Evolutionary conservation across 2,329 filamentous ascomycete species (phyloP), one percentile per base, ranked within the genome.

Genomic region (Calonectria hongkongensis): DNA sequence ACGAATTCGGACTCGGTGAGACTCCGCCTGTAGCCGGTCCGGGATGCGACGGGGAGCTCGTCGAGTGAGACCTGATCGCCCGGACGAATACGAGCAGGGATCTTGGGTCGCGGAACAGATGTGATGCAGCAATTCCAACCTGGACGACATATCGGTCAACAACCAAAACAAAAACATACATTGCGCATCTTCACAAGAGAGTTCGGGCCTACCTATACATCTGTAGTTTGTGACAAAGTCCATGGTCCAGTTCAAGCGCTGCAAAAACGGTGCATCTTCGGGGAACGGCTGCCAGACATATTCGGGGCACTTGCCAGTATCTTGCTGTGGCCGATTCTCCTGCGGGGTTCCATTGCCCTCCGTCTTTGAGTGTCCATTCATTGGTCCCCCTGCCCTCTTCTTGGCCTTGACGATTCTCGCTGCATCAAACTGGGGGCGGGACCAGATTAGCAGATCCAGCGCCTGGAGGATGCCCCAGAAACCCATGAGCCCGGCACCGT

Each of bases 281-380:
- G 91, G 91, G 74, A 89, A 93, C 0, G 86, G 82, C 79, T 93
- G 88, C 91, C 91, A 93, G 77, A 89, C 87, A 69, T 92, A 92
- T 70, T 89, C 86, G 56, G 84, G 83, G 28, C 18, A 21, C 8
- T 60, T 41, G 33, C 28, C 27, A 27, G 21, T 28, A 30, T 27
- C 18, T 13, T 16, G 30, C 4, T 76, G 76, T 21, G 79, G 36
- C 13, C 68, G 67, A 64, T 72, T 73, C 64, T 50, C 47, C n/a
- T 45, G 68, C 21, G 39, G 27, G 5, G 18, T 47, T 4, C 48
- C 62, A 15, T 69, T 73, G 25, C 33, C 21, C 25, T 27, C 21
- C 18, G 43, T 54, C 18, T 33, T 18, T 58, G 60, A 45, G 27
- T 33, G 36, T 28, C 16, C 30, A 28, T 72, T 56, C 12, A 18